Evolutionary conservation across 805 yeast species (phyloP).

Genomic region (Lipomyces yamanashiensis): DNA sequence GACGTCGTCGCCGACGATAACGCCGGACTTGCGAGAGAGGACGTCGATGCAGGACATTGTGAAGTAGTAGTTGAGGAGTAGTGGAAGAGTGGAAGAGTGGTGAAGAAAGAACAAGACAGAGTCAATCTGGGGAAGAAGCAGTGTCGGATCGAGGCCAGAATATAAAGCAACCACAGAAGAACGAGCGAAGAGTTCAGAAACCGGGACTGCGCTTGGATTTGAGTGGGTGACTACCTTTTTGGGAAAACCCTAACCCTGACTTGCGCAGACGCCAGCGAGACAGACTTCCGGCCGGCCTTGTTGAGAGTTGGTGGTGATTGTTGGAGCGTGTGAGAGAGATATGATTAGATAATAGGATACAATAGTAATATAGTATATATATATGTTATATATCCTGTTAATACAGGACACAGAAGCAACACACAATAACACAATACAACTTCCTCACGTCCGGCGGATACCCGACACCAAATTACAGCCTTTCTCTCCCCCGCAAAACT

Average conservation of each 20-base stretch:
- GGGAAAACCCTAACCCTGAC: neutral
- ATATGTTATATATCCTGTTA: too few relatives aligned
- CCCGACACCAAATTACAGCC: neutral
- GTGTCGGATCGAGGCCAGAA: neutral
- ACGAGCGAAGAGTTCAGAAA: neutral
- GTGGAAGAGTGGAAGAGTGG: neutral
- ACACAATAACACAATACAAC: too few relatives aligned
- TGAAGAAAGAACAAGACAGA: neutral
- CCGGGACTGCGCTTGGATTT: neutral
- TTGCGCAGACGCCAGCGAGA: neutral
- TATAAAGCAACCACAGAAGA: neutral
- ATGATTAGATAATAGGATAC: too few relatives aligned
- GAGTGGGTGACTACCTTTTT: too few relatives aligned
- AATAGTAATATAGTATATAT: too few relatives aligned
- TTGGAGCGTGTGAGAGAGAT: too few relatives aligned
- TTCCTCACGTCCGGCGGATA: neutral
- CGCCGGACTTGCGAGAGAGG: conserved; percentile 91
- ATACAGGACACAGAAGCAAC: too few relatives aligned
- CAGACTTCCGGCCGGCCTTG: conserved; percentile 2
- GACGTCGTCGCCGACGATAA: conserved; percentile 98
- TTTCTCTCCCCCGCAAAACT: neutral
- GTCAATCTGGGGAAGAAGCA: neutral
- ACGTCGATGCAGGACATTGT: conserved; percentile 61
- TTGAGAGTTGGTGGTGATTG: too few relatives aligned
- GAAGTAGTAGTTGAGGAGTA: neutral